Evolutionary conservation across 1,284 basidiomycete species (phyloP), one percentile per base, ranked within the genome.

Genomic region (Puccinia hordei): DNA sequence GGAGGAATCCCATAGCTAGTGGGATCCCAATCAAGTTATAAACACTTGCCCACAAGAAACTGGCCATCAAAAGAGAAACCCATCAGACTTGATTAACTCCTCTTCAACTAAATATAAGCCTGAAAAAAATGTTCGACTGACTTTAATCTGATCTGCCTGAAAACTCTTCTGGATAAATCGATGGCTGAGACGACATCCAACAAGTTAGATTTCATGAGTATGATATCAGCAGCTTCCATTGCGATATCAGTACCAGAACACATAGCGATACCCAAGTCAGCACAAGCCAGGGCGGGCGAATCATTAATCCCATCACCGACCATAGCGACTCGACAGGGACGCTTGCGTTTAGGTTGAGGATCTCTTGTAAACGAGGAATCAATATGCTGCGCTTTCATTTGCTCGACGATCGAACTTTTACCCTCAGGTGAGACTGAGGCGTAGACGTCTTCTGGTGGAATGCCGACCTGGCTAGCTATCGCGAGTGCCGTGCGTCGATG

Each of bases 291-390:
- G 0, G 96, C 97, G 0, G 95, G 96, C 0, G 95, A 96, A 85
- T 99, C 97, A 86, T 99, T 99, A 87, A 99, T 97, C 24, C 97
- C 97, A 86, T 99, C 97, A 27, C 97, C 97, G 69, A 99, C 94
- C 94, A 95, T 84, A 27, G 84, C 84, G 19, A 79, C 49, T 24
- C 41, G 55, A 24, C 19, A 41, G 27, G 72, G 13, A 41, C 83
- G 81, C 27, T 83, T 73, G 80, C 63, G 49, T 1, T 24, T 78
- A 61, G 57, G 81, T 79, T 24, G 57, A 65, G 4, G 9, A 22
- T 13, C n/a, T 46, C 41, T 46, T 35, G 15, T 22, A 22, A 33
- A 73, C 8, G 71, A 59, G 41, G 46, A 10, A 66, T 82, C 46
- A 53, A 80, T 83, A 24, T 90, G 87, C 83, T 89, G 89, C 83